Conservation (phyloP, 805 yeast species). For the Wickerhamiella occidentalis region DNA sequence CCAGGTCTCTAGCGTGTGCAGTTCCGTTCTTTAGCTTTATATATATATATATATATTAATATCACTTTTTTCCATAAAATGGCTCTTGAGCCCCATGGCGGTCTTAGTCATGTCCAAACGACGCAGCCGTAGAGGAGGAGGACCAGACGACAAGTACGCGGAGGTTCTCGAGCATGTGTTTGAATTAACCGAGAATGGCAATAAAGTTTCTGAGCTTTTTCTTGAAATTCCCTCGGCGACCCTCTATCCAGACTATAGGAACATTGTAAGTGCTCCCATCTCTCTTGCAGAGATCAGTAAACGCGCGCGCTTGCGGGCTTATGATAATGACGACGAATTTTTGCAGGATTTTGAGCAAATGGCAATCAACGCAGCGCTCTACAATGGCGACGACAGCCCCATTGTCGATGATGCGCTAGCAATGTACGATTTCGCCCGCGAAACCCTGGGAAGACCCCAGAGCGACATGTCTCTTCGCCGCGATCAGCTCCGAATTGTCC, state of each 20-base stretch:
- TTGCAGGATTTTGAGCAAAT: constrained; percentile 51
- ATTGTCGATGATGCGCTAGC: constrained; percentile 55
- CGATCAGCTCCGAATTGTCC: constrained; percentile 18
- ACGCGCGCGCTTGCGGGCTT: constrained; percentile 32
- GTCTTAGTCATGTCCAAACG: constrained; percentile 8
- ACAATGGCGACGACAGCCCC: constrained; percentile 53
- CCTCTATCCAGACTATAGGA: constrained; percentile 69
- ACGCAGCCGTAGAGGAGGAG: not conserved
- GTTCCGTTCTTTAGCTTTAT: not conserved
- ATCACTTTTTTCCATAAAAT: not conserved
- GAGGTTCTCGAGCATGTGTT: constrained; percentile 17
- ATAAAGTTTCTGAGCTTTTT: constrained; percentile 38
- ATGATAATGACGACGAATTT: constrained; percentile 33
- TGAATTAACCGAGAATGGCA: constrained; percentile 18
- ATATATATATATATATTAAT: not conserved
- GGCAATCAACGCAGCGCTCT: constrained; percentile 58
- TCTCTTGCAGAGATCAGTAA: constrained; percentile 54
- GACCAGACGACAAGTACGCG: constrained; percentile 14
- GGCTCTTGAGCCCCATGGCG: too few relatives aligned
- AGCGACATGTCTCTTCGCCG: constrained; percentile 17
- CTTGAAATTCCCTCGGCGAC: constrained; percentile 60
- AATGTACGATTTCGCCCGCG: constrained; percentile 45
- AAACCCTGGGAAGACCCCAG: constrained; percentile 33
- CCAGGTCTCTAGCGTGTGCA: not conserved
- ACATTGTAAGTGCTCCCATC: constrained; percentile 50